Evolutionary conservation across 495 filamentous ascomycete species (phyloP).

Genomic region (Annulohypoxylon bovei): DNA sequence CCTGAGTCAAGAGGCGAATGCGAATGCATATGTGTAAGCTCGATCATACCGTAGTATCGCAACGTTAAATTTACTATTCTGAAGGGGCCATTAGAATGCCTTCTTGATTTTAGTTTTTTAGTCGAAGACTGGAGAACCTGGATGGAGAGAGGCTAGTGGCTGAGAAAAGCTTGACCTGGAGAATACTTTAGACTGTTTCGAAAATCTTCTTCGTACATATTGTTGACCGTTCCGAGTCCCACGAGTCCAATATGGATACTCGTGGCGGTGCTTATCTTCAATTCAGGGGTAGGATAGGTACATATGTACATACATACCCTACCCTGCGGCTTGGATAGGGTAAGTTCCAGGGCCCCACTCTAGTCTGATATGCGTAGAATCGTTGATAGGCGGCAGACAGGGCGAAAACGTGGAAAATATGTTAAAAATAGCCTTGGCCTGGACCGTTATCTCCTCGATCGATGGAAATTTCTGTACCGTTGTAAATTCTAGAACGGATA

Average conservation of each 20-base stretch:
- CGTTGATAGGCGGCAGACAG: slow-evolving; percentile 36
- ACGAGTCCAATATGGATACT: slow-evolving; percentile 29
- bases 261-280: slow-evolving; percentile 43
- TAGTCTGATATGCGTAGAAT: slow-evolving; percentile 29
- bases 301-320: too few relatives aligned
- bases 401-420: slow-evolving; percentile 40
- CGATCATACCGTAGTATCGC: slow-evolving; percentile 36
- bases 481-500: slow-evolving; percentile 23
- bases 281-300: slow-evolving; percentile 28
- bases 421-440: slow-evolving; percentile 42
- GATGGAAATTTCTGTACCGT: slow-evolving; percentile 5
- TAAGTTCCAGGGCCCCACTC: slow-evolving; percentile 2
- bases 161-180: neutral
- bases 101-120: neutral
- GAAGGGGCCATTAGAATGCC: neutral
- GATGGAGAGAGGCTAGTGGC: neutral
- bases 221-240: slow-evolving; percentile 11
- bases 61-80: neutral
- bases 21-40: slow-evolving; percentile 13
- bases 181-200: neutral
- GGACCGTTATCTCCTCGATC: slow-evolving; percentile 33
- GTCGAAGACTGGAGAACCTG: neutral
- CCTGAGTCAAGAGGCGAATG: slow-evolving; percentile 10
- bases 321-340: neutral
- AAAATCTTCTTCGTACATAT: slow-evolving; percentile 33